Base-by-base conservation (phyloP, 176 grass and related monocot species). In the Saccharum officinarum region DNA sequence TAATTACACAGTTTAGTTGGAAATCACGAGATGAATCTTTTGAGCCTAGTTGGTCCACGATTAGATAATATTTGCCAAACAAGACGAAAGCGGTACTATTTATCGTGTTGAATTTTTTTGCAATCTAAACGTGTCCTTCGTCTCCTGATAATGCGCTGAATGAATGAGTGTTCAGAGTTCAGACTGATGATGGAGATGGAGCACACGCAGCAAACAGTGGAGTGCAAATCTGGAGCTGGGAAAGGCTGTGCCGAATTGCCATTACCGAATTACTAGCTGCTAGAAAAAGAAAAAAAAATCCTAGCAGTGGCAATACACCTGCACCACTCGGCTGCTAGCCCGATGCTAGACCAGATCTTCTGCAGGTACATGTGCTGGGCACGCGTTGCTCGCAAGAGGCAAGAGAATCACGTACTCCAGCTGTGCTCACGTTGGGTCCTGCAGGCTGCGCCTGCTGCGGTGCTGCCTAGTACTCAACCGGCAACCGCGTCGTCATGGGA, bases 401-500 rank as follows among this genome's bases (percentile, higher is more conserved):
- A 23, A 61, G 59, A 61, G 2, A n/a, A 61, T 61, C 59, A 10
- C 59, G 10, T 62, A 26, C 3, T 26, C 59, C 42, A 73, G 71
- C 71, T 49, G 71, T 47, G 47, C 70, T 28, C 70, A 28, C 41
- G 70, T 46, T 73, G 54, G 54, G 54, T 3, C 54, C 20, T 57
- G 18, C 52, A 2, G 44, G 10, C 45, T 49, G 13, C 46, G 14
- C 44, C 44, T 46, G 44, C 44, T 13, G 3, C 12, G 45, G 6
- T 50, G 47, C 47, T 17, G 16, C 1, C 49, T 52, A n/a, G n/a
- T n/a, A n/a, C n/a, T n/a, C 68, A 39, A 69, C 67, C 67, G 18
- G 67, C 67, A 73, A 49, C 71, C 71, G 71, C 71, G 71, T 73
- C 23, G 59, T 62, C 59, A 25, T 28, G 42, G 42, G 69, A 42